Conservation (phyloP, 2,329 filamentous ascomycete genomes). For the Ascomycota sp. region DNA sequence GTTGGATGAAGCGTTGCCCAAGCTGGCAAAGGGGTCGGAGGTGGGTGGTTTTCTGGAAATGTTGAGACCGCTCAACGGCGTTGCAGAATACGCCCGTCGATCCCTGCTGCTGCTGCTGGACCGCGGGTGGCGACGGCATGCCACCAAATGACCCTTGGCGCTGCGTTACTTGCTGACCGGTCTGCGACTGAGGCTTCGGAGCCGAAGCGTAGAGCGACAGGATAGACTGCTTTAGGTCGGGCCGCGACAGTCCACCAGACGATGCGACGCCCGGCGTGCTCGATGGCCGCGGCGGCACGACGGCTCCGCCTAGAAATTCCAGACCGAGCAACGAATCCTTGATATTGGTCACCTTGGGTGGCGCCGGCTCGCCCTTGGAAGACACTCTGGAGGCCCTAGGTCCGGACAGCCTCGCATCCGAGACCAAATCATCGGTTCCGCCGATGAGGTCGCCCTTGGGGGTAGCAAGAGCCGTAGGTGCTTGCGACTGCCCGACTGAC, state of each 20-base stretch:
- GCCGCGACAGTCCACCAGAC: constrained; percentile 48
- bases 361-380: constrained; percentile 40
- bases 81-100: constrained; percentile 51
- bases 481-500: constrained; percentile 23
- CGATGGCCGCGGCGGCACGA: constrained; percentile 58
- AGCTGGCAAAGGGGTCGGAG: constrained; percentile 39
- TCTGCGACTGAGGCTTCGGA: constrained; percentile 50
- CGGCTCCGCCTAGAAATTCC: constrained; percentile 68
- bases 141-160: constrained; percentile 46
- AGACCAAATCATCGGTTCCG: constrained; percentile 46
- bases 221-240: constrained; percentile 93
- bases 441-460: constrained; percentile 65
- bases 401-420: constrained; percentile 55
- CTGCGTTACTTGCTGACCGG: constrained; percentile 28
- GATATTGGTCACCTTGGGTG: constrained; percentile 47
- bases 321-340: constrained; percentile 84
- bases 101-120: constrained; percentile 27
- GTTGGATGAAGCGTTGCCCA: constrained; percentile 19
- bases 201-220: constrained; percentile 79
- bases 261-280: constrained; percentile 52
- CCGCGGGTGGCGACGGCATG: constrained; percentile 35
- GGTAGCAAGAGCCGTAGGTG: constrained; percentile 14
- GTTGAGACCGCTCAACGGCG: constrained; percentile 39
- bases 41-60: constrained; percentile 21
- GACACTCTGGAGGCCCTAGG: constrained; percentile 37